These are phyloP conservation scores for Barnettozyma siamensis DNA, from an alignment of 805 yeast genomes.

Conservation along the genomic window DNA sequence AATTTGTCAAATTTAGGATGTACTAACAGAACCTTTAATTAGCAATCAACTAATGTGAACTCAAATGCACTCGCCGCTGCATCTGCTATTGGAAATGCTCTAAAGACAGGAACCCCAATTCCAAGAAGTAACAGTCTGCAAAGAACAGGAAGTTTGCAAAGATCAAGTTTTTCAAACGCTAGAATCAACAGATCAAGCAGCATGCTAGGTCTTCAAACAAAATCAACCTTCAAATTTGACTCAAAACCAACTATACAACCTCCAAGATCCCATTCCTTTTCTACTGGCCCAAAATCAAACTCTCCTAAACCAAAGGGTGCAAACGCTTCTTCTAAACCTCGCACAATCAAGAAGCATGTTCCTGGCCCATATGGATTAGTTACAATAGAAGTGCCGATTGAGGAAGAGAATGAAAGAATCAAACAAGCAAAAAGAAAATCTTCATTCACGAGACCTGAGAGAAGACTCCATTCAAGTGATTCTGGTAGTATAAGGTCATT, in stretches of 20 bases:
- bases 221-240: conserved; percentile 9
- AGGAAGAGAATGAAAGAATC: conserved; percentile 19
- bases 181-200: conserved; percentile 17
- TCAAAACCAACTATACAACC: conserved; percentile 12
- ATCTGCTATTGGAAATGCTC: conserved; percentile 45
- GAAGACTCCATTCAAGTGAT: conserved; percentile 7
- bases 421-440: conserved; percentile 4
- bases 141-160: conserved; percentile 19
- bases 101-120: conserved; percentile 29
- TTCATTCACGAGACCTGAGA: conserved; percentile 1
- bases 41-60: conserved; percentile 27
- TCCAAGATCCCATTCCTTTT: conserved; percentile 18
- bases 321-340: conserved; percentile 21
- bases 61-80: conserved; percentile 63
- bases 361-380: conserved; percentile 72
- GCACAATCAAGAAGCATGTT: conserved; percentile 60
- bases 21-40: conserved; percentile 9
- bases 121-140: conserved; percentile 26
- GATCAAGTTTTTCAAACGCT: conserved; percentile 8
- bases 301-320: conserved; percentile 5
- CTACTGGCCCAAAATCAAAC: conserved; percentile 1
- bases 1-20: neutral
- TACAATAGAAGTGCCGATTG: conserved; percentile 61
- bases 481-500: conserved; percentile 11
- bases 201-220: conserved; percentile 20